These are phyloP conservation scores for Teratosphaeriaceae sp. DNA, from an alignment of 2,329 filamentous ascomycete species.

Conservation along the genomic window DNA sequence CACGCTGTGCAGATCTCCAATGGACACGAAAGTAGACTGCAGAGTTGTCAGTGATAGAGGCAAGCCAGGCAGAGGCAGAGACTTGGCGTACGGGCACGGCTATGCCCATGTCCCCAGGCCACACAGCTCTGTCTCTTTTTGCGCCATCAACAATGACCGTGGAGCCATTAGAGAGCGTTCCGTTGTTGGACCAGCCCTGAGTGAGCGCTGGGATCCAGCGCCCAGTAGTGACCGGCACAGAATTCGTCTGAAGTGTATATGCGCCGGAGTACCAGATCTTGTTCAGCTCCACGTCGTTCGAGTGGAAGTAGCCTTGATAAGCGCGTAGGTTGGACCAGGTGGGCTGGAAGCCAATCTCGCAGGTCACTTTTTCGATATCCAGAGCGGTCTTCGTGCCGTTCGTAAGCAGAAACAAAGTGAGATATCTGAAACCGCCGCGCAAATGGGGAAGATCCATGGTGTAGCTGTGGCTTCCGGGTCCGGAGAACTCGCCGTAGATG, in stretches of 20 bases:
- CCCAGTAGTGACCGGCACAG: slow-evolving; percentile 29
- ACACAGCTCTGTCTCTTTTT: slow-evolving; percentile 33
- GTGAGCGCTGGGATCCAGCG: slow-evolving; percentile 19
- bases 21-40: slow-evolving; percentile 33
- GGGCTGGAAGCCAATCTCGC: slow-evolving; percentile 45
- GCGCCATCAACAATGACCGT: slow-evolving; percentile 34
- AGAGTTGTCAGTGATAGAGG: too few relatives aligned
- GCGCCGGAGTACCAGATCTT: slow-evolving; percentile 51
- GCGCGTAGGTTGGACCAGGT: slow-evolving; percentile 41
- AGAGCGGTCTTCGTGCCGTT: slow-evolving; percentile 29
- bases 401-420: slow-evolving; percentile 42
- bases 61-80: too few relatives aligned
- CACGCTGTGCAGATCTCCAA: slow-evolving; percentile 38
- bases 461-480: slow-evolving; percentile 30
- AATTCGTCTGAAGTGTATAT: slow-evolving; percentile 34
- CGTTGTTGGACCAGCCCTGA: slow-evolving; percentile 30
- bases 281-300: slow-evolving; percentile 43
- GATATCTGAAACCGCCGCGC: slow-evolving; percentile 49
- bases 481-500: slow-evolving; percentile 38
- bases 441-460: slow-evolving; percentile 40
- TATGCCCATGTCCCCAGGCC: slow-evolving; percentile 46
- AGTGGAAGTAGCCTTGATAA: slow-evolving; percentile 32
- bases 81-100: too few relatives aligned
- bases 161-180: slow-evolving; percentile 26
- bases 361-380: slow-evolving; percentile 31